Evolutionary conservation across 129 eudicot genomes (phyloP).

Genomic region (Daucus carota): DH1_v3.0 NC_030386.2:34351501-34352000

Average conservation of each 20-base stretch:
- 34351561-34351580: slow-evolving; percentile 71
- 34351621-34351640: slow-evolving; percentile 2
- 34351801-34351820: too few species aligned
- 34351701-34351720: not conserved
- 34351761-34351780: too few species aligned
- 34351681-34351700: not conserved
- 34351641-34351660: not conserved
- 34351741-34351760: too few species aligned
- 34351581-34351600: slow-evolving; percentile 72
- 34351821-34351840: not conserved
- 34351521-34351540: slow-evolving; percentile 44
- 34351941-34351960: too few species aligned
- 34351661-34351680: not conserved
- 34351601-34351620: slow-evolving; percentile 58
- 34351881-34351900: too few species aligned
- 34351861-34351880: not conserved
- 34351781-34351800: too few species aligned
- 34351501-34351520: slow-evolving; percentile 72
- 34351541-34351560: slow-evolving; percentile 59
- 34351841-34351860: not conserved
- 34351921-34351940: too few species aligned
- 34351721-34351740: not conserved
- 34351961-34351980: too few species aligned
- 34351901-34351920: too few species aligned
- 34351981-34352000: too few species aligned